Evolutionary conservation across 1,139 yeast species (phyloP).

Genomic region (Candida sojae): DNA sequence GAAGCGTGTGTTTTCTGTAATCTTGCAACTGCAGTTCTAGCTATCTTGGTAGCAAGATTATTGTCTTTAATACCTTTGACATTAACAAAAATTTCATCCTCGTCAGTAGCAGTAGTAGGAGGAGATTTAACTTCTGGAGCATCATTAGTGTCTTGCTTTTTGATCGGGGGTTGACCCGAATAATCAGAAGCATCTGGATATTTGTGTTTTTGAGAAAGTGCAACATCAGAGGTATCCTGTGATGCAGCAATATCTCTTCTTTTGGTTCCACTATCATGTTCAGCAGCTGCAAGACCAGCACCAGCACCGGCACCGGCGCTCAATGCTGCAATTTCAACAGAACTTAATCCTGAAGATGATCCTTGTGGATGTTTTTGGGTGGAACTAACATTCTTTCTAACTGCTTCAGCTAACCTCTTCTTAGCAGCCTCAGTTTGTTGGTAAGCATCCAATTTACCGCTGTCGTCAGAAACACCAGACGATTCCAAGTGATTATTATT

Average conservation of each 20-base stretch:
- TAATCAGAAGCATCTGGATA: background rate
- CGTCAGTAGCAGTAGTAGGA: slow-evolving; percentile 3
- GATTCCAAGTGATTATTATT: background rate
- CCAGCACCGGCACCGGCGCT: slow-evolving; percentile 15
- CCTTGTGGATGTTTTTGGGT: slow-evolving; percentile 3
- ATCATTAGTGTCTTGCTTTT: slow-evolving; percentile 4
- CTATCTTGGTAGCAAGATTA: slow-evolving; percentile 29
- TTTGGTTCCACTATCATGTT: background rate
- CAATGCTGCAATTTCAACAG: slow-evolving; percentile 10
- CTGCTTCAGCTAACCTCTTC: slow-evolving; percentile 14
- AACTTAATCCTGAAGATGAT: slow-evolving; percentile 4
- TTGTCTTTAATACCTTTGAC: slow-evolving; percentile 34
- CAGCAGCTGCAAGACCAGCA: slow-evolving; percentile 11
- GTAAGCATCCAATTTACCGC: slow-evolving; percentile 3
- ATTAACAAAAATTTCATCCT: slow-evolving; percentile 24
- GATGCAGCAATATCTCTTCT: background rate
- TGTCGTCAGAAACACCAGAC: background rate
- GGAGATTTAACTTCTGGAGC: background rate
- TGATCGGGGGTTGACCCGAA: slow-evolving; percentile 1
- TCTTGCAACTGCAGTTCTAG: slow-evolving; percentile 29
- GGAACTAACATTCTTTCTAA: slow-evolving; percentile 11
- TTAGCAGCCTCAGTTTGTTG: slow-evolving; percentile 13
- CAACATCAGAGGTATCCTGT: background rate
- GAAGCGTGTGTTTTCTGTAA: slow-evolving; percentile 28
- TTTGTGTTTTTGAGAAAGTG: background rate